Evolutionary conservation across 768 basidiomycete species (phyloP).

Genomic region (Lyophyllum atratum): DNA sequence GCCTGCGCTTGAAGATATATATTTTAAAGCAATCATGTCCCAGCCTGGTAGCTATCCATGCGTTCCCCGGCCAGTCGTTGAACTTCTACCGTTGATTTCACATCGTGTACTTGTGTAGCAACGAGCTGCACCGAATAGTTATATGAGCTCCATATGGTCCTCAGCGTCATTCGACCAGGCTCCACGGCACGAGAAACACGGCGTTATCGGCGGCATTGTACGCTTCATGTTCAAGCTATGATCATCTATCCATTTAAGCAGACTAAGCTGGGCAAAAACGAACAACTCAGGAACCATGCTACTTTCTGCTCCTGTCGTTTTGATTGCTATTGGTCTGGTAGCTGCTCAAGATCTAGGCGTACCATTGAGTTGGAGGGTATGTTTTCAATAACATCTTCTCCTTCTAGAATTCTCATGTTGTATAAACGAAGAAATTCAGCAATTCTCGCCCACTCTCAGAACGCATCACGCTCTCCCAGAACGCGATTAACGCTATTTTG

Average conservation of each 20-base stretch:
- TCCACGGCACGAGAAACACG: no score
- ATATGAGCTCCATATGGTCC: no score
- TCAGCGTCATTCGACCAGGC: no score
- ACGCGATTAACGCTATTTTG: constrained; percentile 42
- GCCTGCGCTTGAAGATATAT: neutral
- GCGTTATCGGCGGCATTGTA: no score
- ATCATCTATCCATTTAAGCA: neutral
- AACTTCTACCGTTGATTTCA: no score
- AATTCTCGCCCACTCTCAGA: constrained; percentile 38
- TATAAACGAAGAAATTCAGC: constrained; percentile 38
- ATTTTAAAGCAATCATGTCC: neutral
- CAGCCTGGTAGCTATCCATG: no score
- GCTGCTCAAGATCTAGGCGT: constrained; percentile 42
- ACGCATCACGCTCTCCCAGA: constrained; percentile 42
- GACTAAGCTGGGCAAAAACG: no score
- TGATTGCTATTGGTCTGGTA: constrained; percentile 4
- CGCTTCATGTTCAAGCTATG: no score
- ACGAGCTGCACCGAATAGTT: no score
- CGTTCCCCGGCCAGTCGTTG: no score
- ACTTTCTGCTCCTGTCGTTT: neutral
- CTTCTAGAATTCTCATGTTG: neutral
- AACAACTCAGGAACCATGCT: neutral
- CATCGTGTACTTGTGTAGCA: no score
- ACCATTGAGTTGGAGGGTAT: constrained; percentile 45
- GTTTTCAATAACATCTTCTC: constrained; percentile 9